Evolutionary conservation across 768 basidiomycete genomes (phyloP).

Genomic region (Rossbeevera mucosa): DNA sequence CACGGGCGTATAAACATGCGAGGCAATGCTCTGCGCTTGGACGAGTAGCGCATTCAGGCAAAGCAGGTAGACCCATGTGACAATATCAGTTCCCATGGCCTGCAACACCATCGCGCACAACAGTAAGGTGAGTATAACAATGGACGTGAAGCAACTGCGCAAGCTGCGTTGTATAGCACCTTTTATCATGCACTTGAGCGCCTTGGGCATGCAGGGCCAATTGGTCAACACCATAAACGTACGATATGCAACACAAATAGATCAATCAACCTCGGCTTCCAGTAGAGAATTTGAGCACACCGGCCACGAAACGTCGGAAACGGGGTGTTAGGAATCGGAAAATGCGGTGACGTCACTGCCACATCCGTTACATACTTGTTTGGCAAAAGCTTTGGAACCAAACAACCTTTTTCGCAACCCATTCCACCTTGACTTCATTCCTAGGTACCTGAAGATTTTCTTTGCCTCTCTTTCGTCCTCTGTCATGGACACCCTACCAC

Average conservation of each 20-base stretch:
- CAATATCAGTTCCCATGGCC: not conserved
- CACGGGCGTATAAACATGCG: constrained; percentile 23
- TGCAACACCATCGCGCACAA: not conserved
- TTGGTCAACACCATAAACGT: no score
- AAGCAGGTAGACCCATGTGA: constrained; percentile 11
- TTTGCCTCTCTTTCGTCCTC: not conserved
- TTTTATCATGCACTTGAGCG: not conserved
- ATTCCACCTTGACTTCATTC: not conserved
- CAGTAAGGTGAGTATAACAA: no score
- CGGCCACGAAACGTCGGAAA: no score
- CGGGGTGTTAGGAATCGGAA: no score
- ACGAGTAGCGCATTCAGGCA: constrained; percentile 10
- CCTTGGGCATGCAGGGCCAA: no score
- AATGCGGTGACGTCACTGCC: no score
- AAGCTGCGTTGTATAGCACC: not conserved
- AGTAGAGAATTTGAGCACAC: no score
- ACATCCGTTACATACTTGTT: no score
- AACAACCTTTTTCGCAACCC: constrained; percentile 19
- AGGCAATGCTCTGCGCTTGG: constrained; percentile 23
- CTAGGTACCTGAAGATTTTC: not conserved
- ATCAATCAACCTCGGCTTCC: no score
- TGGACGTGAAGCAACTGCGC: no score
- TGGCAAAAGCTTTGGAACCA: constrained; percentile 14
- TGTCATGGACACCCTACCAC: constrained; percentile 20
- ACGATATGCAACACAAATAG: no score